Conservation (phyloP, 768 basidiomycete genomes). For the Xerocomellus dryophilus region DNA sequence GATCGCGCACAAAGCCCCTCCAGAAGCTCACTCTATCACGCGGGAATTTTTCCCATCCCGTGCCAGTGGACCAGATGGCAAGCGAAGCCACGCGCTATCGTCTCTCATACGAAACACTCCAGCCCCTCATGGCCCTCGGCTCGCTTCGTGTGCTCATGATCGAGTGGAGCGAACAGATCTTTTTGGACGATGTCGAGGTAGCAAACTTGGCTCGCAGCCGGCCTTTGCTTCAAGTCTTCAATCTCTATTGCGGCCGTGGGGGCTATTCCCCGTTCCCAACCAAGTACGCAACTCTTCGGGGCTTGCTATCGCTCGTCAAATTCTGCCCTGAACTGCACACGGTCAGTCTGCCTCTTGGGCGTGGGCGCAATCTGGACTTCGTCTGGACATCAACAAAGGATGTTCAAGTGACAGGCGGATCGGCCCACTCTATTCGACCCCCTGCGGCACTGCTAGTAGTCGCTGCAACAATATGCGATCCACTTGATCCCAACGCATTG, state of each 20-base stretch:
- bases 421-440: slow-evolving; percentile 65
- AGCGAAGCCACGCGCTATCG: neutral
- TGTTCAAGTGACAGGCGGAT: slow-evolving; percentile 13
- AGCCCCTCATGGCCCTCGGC: neutral
- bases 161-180: slow-evolving; percentile 12
- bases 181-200: slow-evolving; percentile 8
- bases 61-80: neutral
- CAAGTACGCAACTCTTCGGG: slow-evolving; percentile 8
- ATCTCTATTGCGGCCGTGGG: slow-evolving; percentile 3
- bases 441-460: slow-evolving; percentile 74
- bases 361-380: too few relatives aligned
- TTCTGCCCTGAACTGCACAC: neutral
- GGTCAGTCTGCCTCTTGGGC: slow-evolving; percentile 4
- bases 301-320: slow-evolving; percentile 5
- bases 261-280: slow-evolving; percentile 1
- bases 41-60: neutral
- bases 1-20: neutral
- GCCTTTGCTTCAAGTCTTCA: slow-evolving; percentile 3
- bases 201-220: slow-evolving; percentile 3
- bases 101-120: slow-evolving; percentile 7
- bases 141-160: slow-evolving; percentile 6
- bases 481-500: slow-evolving; percentile 84
- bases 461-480: slow-evolving; percentile 68
- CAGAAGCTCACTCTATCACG: neutral
- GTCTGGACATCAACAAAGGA: too few relatives aligned